Evolutionary conservation across 495 filamentous ascomycete species (phyloP).

Genomic region (Trypethelium eluteriae): DNA sequence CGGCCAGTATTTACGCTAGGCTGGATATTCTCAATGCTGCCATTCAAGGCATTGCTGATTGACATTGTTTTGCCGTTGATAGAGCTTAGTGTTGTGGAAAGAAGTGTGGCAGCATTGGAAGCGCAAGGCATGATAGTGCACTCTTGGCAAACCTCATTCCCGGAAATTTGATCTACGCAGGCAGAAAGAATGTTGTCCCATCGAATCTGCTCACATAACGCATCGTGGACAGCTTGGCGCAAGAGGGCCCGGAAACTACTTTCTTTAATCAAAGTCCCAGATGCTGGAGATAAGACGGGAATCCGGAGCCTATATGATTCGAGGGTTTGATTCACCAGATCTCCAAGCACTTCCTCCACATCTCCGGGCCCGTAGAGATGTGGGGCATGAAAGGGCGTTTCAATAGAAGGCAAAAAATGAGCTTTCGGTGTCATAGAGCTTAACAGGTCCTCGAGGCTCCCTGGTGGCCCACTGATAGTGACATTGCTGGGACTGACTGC

Average conservation of each 20-base stretch:
- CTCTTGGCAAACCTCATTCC: background rate
- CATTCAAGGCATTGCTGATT: background rate
- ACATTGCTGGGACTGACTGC: constrained; percentile 4
- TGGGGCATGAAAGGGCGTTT: constrained; percentile 15
- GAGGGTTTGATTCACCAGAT: background rate
- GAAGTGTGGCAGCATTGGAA: background rate
- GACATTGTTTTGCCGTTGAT: background rate
- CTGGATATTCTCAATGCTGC: background rate
- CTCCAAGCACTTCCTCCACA: background rate
- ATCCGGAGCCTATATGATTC: background rate
- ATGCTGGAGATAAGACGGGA: constrained; percentile 6
- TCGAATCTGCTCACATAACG: constrained; percentile 7
- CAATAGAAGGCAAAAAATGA: constrained; percentile 10
- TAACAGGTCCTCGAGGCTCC: constrained; percentile 1
- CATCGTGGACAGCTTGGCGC: background rate
- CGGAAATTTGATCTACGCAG: background rate
- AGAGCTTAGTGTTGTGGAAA: background rate
- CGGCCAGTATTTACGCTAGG: background rate
- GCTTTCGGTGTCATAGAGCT: background rate
- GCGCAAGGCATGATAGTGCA: background rate
- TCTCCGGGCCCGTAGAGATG: constrained; percentile 8
- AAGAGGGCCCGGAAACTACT: constrained; percentile 1
- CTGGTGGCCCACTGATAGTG: constrained; percentile 15
- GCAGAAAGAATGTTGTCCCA: constrained; percentile 13
- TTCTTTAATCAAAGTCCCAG: background rate